phyloP scores from a whole-genome alignment of 352 stramenopile species.

The Globisporangium middletonii region DNA sequence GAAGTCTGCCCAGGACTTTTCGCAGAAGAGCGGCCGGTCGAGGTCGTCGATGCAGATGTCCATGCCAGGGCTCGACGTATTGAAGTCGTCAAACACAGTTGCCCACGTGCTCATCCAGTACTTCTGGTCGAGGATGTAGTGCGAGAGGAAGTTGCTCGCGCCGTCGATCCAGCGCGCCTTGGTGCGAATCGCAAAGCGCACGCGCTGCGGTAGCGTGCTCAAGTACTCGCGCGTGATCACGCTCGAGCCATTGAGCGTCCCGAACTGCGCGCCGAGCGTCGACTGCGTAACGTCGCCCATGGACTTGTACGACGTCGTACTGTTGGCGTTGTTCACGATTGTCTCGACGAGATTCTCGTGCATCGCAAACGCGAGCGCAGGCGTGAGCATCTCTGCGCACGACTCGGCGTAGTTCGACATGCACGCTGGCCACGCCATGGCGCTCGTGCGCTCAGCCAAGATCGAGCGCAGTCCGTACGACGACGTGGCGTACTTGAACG shows the following conservation, averaged over 20 bases:
- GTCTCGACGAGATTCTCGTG: constrained; percentile 33
- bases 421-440: constrained; percentile 19
- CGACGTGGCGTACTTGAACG: constrained; percentile 41
- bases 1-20: constrained; percentile 48
- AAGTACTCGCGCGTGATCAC: constrained; percentile 34
- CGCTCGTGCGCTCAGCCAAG: constrained; percentile 19
- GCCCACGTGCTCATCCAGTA: constrained; percentile 54
- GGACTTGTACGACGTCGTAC: constrained; percentile 50
- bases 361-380: constrained; percentile 30
- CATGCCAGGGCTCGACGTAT: constrained; percentile 19
- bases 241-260: constrained; percentile 13
- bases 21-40: constrained; percentile 45
- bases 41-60: constrained; percentile 49
- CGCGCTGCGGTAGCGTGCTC: constrained; percentile 35
- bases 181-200: constrained; percentile 37
- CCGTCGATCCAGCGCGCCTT: constrained; percentile 47
- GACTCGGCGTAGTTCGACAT: constrained; percentile 22
- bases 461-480: constrained; percentile 42
- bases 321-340: constrained; percentile 27
- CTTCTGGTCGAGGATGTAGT: constrained; percentile 47
- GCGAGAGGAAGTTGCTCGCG: constrained; percentile 41
- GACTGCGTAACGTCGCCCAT: constrained; percentile 33
- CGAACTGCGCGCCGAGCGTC: constrained; percentile 11
- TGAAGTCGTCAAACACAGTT: constrained; percentile 36
- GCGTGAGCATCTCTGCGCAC: constrained; percentile 20